Conservation (phyloP, 805 yeast genomes). For the Pichia californica region DNA sequence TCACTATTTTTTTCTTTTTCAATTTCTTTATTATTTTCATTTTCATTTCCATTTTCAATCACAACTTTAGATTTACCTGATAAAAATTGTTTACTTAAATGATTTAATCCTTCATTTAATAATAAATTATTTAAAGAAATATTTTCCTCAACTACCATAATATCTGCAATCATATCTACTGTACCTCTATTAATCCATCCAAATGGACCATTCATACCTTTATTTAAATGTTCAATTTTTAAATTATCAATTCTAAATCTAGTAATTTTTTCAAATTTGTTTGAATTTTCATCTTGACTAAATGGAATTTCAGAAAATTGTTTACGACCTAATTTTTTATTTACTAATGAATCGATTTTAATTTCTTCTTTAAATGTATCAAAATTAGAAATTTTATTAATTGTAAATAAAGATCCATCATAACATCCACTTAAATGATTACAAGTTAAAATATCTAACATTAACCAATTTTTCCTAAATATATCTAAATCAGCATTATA, state of each 20-base stretch:
- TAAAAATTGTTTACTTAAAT: conserved; percentile 7
- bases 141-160: conserved; percentile 59
- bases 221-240: conserved; percentile 80
- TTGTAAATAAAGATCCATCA: conserved; percentile 88
- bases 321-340: conserved; percentile 14
- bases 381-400: conserved; percentile 67
- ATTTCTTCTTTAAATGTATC: conserved; percentile 37
- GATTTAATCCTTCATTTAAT: conserved; percentile 18
- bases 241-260: conserved; percentile 80
- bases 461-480: conserved; percentile 88
- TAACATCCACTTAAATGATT: conserved; percentile 83
- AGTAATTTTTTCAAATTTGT: conserved; percentile 44
- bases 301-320: conserved; percentile 12
- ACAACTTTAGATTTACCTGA: neutral
- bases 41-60: neutral
- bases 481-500: conserved; percentile 76
- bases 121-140: conserved; percentile 33
- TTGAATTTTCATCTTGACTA: conserved; percentile 5
- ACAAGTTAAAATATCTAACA: conserved; percentile 81
- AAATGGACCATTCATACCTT: conserved; percentile 89
- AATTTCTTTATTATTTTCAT: conserved; percentile 1
- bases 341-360: conserved; percentile 22
- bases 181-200: conserved; percentile 95
- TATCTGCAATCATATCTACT: conserved; percentile 91
- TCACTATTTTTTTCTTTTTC: conserved; percentile 11